These are phyloP conservation scores for Cichorium intybus DNA, from an alignment of 140 eudicot genomes.

Conservation along the genomic window DNA sequence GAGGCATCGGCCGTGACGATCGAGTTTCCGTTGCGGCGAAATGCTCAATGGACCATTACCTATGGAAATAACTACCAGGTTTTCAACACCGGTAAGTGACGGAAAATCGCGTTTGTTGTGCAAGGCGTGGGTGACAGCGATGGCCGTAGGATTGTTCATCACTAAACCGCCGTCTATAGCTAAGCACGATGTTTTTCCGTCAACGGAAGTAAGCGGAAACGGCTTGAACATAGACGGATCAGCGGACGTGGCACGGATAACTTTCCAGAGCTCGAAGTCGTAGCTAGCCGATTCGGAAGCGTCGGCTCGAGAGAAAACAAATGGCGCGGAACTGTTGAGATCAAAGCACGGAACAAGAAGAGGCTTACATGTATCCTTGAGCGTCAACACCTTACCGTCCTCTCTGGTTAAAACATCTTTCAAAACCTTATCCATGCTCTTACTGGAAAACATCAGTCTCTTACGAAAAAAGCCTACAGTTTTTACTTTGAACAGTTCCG, in stretches of 20 bases:
- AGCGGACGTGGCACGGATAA: conserved; percentile 80
- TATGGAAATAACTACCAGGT: conserved; percentile 61
- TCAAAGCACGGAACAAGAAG: conserved; percentile 85
- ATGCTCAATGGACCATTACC: conserved; percentile 64
- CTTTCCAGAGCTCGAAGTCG: conserved; percentile 86
- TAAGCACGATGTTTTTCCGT: conserved; percentile 63
- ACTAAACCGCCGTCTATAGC: conserved; percentile 89
- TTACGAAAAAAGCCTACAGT: conserved; percentile 50
- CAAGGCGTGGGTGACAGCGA: conserved; percentile 81
- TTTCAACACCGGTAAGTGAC: conserved; percentile 67
- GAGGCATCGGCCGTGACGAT: conserved; percentile 42
- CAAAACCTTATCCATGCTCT: conserved; percentile 57
- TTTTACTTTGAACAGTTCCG: conserved; percentile 38
- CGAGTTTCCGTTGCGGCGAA: conserved; percentile 35
- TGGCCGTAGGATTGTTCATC: conserved; percentile 86
- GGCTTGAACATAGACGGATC: conserved; percentile 78
- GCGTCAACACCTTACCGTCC: conserved; percentile 56
- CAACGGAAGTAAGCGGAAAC: conserved; percentile 53
- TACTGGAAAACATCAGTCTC: conserved; percentile 41
- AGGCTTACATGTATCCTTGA: conserved; percentile 91
- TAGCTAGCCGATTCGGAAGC: conserved; percentile 65
- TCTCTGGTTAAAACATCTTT: conserved; percentile 50
- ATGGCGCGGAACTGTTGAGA: conserved; percentile 75
- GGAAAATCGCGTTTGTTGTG: conserved; percentile 89
- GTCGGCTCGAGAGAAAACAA: conserved; percentile 95